Percentiles rank a stretch among this genome's conserved stretches.
These are phyloP conservation scores for Macrophomina phaseolina DNA, from an alignment of 2,329 filamentous ascomycete species.

Conservation along the genomic window DNA sequence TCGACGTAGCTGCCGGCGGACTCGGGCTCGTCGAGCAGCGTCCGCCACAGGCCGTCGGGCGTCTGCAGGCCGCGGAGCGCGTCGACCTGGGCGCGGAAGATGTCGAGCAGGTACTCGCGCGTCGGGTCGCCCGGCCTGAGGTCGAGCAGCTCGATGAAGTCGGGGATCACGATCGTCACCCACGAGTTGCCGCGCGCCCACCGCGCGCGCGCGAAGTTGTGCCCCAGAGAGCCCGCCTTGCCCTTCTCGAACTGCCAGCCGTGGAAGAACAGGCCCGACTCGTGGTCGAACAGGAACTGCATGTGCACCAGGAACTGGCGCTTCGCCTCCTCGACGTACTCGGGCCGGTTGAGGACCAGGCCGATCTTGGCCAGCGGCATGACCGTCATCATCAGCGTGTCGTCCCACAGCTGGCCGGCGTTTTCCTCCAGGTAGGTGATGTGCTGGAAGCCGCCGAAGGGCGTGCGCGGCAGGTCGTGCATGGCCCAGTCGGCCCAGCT, in stretches of 20 bases:
- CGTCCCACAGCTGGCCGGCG: conserved; percentile 79
- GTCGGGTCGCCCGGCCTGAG: conserved; percentile 66
- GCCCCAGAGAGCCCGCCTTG: conserved; percentile 54
- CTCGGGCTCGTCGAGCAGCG: conserved; percentile 71
- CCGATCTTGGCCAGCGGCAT: conserved; percentile 82
- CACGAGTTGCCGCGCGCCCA: conserved; percentile 72
- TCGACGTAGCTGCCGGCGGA: conserved; percentile 75
- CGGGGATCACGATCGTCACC: conserved; percentile 83
- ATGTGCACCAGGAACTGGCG: conserved; percentile 78
- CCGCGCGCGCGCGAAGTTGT: conserved; percentile 62
- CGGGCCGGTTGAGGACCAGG: conserved; percentile 68
- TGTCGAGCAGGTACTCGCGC: conserved; percentile 64
- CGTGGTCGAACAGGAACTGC: conserved; percentile 76
- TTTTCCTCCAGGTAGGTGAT: conserved; percentile 75
- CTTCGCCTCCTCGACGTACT: conserved; percentile 80
- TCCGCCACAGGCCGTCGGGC: conserved; percentile 72
- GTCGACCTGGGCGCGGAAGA: conserved; percentile 71
- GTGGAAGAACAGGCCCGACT: conserved; percentile 78
- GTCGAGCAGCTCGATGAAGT: conserved; percentile 76
- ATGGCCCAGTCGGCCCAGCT: conserved; percentile 84
- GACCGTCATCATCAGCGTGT: conserved; percentile 88
- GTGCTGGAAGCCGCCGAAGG: conserved; percentile 75
- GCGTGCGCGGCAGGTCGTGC: conserved; percentile 74
- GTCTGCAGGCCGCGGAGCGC: conserved; percentile 68
- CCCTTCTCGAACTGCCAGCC: conserved; percentile 74